Base-by-base conservation (phyloP, 2,329 filamentous ascomycete species). In the Drechslerella dactyloides region DNA sequence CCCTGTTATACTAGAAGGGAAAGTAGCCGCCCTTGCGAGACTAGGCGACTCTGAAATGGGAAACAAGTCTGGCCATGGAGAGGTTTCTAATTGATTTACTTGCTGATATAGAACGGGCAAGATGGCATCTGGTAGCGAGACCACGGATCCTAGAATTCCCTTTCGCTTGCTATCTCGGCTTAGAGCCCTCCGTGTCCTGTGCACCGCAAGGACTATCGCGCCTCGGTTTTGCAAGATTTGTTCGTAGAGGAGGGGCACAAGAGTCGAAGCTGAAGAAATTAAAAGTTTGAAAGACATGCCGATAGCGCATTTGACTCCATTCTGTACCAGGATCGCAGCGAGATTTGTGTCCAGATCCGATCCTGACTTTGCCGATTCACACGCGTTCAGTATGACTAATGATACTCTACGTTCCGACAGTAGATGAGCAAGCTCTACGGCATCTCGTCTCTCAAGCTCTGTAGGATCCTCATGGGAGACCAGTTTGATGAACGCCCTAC, bases 271-370 rank as follows among this genome's bases (percentile, higher is more conserved):
- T 13, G 15, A 37, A 37, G 15, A 37, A 27, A 53, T 17, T 17
- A 53, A 33, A n/a, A 55, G 30, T 15, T 55, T 55, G 52, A 40
- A 40, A n/a, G 52, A 55, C 52, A 55, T 37, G 11, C 27, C 27
- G 52, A 23, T 15, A 17, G 4, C 27, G 30, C 19, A 19, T 15
- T 21, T 42, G n/a, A 42, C 37, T 3, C 37, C 37, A 42, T 42
- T 13, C 37, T 42, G 37, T 13, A 42, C 37, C 15, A 42, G n/a
- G n/a, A 42, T 13, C 4, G 37, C 37, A 4, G 37, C 37, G n/a
- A 42, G 37, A 42, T 42, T 42, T 42, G 37, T 6, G 2, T 42
- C n/a, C 37, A 42, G 15, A 13, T 13, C n/a, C n/a, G 37, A 42
- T 13, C 5, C 37, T 42, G 37, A 42, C n/a, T 42, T 42, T 5